Evolutionary conservation across 345 rosid genomes (phyloP).

Genomic region (Eucalyptus regnans): DNA sequence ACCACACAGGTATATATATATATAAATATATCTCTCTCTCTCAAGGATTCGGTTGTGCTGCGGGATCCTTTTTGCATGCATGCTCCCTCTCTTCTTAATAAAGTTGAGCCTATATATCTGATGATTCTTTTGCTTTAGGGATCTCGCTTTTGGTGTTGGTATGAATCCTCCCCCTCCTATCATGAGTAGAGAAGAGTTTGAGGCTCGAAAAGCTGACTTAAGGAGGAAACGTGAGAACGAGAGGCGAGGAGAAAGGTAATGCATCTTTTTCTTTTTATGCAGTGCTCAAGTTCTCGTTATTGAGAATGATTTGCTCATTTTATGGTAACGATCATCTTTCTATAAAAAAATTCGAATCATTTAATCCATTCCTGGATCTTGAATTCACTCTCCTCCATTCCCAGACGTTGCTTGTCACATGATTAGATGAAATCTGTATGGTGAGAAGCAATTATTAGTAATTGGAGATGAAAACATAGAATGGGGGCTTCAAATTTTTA

Average conservation of each 20-base stretch:
- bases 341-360: neutral
- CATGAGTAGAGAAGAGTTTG: constrained; percentile 88
- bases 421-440: neutral
- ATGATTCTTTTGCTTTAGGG: constrained; percentile 24
- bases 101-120: neutral
- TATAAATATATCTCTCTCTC: neutral
- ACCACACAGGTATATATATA: constrained; percentile 35
- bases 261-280: neutral
- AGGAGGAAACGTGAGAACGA: constrained; percentile 79
- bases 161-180: constrained; percentile 69
- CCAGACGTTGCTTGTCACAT: neutral
- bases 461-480: neutral
- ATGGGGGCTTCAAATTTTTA: neutral
- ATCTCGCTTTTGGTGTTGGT: constrained; percentile 77
- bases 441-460: neutral
- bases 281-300: neutral
- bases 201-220: constrained; percentile 83
- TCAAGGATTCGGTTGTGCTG: neutral
- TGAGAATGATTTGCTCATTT: neutral
- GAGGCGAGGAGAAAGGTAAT: constrained; percentile 69
- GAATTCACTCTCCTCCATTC: neutral
- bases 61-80: neutral
- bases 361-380: neutral
- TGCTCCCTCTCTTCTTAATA: too few species aligned
- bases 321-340: neutral